Conservation (phyloP, 345 rosid genomes). For the Cardamine chenopodiifolia region DNA sequence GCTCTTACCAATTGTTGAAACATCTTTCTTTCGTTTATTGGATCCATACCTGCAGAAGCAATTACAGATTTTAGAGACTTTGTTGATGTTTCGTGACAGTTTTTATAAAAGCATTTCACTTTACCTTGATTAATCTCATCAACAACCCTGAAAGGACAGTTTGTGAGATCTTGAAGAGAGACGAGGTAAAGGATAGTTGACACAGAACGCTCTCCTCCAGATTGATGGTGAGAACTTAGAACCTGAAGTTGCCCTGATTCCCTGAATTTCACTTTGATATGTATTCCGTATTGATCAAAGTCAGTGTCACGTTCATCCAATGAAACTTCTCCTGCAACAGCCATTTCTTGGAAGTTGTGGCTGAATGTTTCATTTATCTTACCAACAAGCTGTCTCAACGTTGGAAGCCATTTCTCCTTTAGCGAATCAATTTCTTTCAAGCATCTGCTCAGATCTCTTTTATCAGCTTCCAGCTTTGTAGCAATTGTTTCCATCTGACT, state of each 20-base stretch:
- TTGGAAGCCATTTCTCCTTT: constrained; percentile 91
- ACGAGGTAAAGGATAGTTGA: constrained; percentile 96
- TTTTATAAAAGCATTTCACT: not conserved
- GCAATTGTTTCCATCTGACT: constrained; percentile 57
- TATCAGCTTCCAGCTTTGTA: constrained; percentile 69
- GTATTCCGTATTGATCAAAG: constrained; percentile 86
- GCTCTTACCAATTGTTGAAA: constrained; percentile 96
- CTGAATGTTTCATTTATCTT: constrained; percentile 87
- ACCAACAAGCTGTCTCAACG: constrained; percentile 75
- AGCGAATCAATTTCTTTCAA: constrained; percentile 66
- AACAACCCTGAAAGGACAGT: constrained; percentile 96
- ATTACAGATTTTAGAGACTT: constrained; percentile 3
- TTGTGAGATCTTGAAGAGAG: constrained; percentile 95
- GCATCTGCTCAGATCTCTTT: constrained; percentile 53
- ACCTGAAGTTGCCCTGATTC: constrained; percentile 85
- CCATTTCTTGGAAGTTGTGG: constrained; percentile 91
- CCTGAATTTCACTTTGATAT: constrained; percentile 93
- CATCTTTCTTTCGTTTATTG: constrained; percentile 94
- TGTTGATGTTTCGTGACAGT: not conserved
- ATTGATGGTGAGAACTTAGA: constrained; percentile 94
- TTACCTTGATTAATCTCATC: constrained; percentile 98
- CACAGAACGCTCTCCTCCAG: constrained; percentile 98
- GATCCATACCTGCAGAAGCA: constrained; percentile 81
- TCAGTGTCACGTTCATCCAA: constrained; percentile 84
- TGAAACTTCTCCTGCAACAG: constrained; percentile 93